Evolutionary conservation across 495 filamentous ascomycete genomes (phyloP).

Genomic region (Tuber calosporum): DNA sequence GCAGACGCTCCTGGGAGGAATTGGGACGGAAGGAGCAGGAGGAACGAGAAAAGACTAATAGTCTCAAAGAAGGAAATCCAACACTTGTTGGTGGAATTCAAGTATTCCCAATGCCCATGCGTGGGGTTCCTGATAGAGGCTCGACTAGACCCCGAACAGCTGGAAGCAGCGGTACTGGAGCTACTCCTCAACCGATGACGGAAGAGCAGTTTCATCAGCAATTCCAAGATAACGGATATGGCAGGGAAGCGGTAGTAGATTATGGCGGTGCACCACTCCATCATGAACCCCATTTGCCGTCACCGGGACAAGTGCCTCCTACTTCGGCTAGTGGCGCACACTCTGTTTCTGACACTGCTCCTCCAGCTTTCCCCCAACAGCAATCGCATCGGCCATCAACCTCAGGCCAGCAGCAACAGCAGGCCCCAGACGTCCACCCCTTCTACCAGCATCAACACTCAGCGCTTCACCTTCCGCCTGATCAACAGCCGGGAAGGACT

Average conservation of each 20-base stretch:
- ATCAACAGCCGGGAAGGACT: conserved; percentile 26
- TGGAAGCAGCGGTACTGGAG: conserved; percentile 34
- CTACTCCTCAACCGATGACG: conserved; percentile 31
- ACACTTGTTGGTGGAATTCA: conserved; percentile 88
- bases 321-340: conserved; percentile 35
- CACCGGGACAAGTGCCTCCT: conserved; percentile 26
- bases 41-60: conserved; percentile 81
- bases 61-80: conserved; percentile 76
- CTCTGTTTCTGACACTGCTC: conserved; percentile 28
- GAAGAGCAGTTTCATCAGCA: conserved; percentile 15
- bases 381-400: conserved; percentile 40
- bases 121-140: conserved; percentile 59
- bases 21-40: conserved; percentile 89
- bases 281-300: conserved; percentile 32
- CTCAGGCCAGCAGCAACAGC: conserved; percentile 33
- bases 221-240: conserved; percentile 33
- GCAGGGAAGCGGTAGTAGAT: conserved; percentile 31
- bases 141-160: conserved; percentile 38
- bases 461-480: conserved; percentile 33
- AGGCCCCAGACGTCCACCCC: conserved; percentile 6
- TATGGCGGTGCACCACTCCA: conserved; percentile 29
- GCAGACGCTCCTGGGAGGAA: conserved; percentile 93
- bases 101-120: conserved; percentile 86
- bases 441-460: conserved; percentile 42
- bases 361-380: conserved; percentile 36